Conservation (phyloP, 257 asterid species). For the Catharanthus roseus region DNA sequence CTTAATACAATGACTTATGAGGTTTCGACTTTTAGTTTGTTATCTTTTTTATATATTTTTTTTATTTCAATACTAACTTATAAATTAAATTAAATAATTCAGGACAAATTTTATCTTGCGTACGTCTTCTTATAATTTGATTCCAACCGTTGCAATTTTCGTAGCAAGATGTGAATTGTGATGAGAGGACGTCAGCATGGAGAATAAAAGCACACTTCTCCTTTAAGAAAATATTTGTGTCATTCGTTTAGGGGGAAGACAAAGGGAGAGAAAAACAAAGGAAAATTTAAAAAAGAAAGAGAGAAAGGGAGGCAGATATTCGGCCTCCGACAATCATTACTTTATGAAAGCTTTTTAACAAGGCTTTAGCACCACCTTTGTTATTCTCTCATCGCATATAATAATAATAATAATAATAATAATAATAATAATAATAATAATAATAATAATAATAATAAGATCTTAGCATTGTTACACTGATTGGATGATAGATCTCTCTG, state of each 20-base stretch:
- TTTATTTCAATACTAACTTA: too few relatives aligned
- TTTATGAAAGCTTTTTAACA: conserved; percentile 14
- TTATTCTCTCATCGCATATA: conserved; percentile 15
- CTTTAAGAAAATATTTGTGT: conserved; percentile 2
- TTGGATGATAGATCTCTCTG: conserved; percentile 8
- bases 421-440: too few relatives aligned
- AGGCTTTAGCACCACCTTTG: conserved; percentile 15
- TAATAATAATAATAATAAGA: conserved; percentile 1
- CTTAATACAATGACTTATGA: too few relatives aligned
- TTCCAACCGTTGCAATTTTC: too few relatives aligned
- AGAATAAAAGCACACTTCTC: conserved; percentile 11
- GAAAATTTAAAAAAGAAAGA: not conserved
- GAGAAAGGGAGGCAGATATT: conserved; percentile 11
- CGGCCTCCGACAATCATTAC: conserved; percentile 17
- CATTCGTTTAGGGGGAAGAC: not conserved
- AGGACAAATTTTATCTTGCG: too few relatives aligned
- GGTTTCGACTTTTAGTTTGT: too few relatives aligned
- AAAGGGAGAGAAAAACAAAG: not conserved
- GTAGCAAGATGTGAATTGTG: too few relatives aligned
- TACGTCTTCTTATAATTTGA: too few relatives aligned
- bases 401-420: too few relatives aligned
- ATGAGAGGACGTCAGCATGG: conserved; percentile 1
- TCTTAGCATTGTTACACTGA: conserved; percentile 21
- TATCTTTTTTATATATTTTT: too few relatives aligned
- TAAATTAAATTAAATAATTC: too few relatives aligned